Evolutionary conservation across 1,139 yeast genomes (phyloP).

Genomic region (Pneumocystis carinii): DNA sequence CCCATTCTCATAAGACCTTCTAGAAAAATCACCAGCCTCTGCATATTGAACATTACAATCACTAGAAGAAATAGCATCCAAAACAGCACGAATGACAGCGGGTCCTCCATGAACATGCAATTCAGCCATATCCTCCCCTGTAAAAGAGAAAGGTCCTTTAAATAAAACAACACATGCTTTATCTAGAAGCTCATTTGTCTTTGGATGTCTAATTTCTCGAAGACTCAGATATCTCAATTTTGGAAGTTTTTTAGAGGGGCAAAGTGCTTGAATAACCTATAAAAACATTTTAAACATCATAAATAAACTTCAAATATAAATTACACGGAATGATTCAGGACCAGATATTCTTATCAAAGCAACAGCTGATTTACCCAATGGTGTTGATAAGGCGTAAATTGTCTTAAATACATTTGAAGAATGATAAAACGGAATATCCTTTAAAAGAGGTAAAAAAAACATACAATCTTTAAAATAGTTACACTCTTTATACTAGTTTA

Average conservation of each 20-base stretch:
- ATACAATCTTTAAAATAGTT: background rate
- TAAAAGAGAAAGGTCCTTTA: conserved; percentile 64
- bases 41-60: conserved; percentile 48
- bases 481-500: no score
- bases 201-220: conserved; percentile 24
- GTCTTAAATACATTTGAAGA: conserved; percentile 27
- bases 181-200: conserved; percentile 39
- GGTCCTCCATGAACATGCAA: conserved; percentile 86
- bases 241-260: conserved; percentile 37
- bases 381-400: conserved; percentile 79
- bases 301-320: background rate
- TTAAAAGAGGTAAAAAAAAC: background rate
- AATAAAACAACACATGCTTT: conserved; percentile 61
- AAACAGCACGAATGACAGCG: conserved; percentile 60
- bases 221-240: conserved; percentile 16
- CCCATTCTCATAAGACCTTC: conserved; percentile 64
- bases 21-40: conserved; percentile 83
- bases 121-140: conserved; percentile 85
- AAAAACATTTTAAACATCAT: background rate
- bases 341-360: conserved; percentile 81
- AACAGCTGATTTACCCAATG: conserved; percentile 67
- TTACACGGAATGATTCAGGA: conserved; percentile 26
- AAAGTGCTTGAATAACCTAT: background rate
- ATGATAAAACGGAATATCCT: background rate
- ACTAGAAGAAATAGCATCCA: conserved; percentile 37